These are phyloP conservation scores for Cutaneotrichosporon mucoides DNA, from an alignment of 1,284 basidiomycete genomes.

Conservation along the genomic window DNA sequence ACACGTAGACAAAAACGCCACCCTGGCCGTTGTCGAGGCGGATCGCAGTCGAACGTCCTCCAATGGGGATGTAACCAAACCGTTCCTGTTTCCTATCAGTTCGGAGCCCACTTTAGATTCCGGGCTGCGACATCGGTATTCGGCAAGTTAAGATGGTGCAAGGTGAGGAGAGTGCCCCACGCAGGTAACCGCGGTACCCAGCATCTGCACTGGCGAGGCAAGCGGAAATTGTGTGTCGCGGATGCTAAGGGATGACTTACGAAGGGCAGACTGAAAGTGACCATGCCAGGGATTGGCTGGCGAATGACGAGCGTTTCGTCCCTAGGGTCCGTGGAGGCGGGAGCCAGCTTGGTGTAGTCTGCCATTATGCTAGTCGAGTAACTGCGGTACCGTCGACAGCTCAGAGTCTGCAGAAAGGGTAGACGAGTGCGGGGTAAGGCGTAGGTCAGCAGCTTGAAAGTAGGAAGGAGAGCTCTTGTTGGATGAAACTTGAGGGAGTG, in stretches of 20 bases:
- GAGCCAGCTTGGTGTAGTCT: constrained; percentile 10
- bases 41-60: constrained; percentile 78
- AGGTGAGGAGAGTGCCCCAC: too few species aligned
- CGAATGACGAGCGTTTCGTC: constrained; percentile 44
- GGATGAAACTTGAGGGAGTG: too few species aligned
- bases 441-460: neutral
- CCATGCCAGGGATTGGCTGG: constrained; percentile 42
- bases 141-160: too few species aligned
- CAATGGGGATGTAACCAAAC: constrained; percentile 65
- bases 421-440: neutral
- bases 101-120: too few species aligned
- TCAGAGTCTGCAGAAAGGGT: too few species aligned
- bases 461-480: too few species aligned
- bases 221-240: neutral
- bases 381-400: too few species aligned
- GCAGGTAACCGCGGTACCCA: neutral
- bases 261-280: constrained; percentile 49
- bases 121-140: neutral
- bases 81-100: constrained; percentile 46
- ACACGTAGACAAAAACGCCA: constrained; percentile 79
- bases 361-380: constrained; percentile 2
- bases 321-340: constrained; percentile 25
- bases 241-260: constrained; percentile 21
- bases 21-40: constrained; percentile 55
- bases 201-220: neutral